Conservation (phyloP, 1,139 yeast genomes). For the Geotrichum restrictum region DNA sequence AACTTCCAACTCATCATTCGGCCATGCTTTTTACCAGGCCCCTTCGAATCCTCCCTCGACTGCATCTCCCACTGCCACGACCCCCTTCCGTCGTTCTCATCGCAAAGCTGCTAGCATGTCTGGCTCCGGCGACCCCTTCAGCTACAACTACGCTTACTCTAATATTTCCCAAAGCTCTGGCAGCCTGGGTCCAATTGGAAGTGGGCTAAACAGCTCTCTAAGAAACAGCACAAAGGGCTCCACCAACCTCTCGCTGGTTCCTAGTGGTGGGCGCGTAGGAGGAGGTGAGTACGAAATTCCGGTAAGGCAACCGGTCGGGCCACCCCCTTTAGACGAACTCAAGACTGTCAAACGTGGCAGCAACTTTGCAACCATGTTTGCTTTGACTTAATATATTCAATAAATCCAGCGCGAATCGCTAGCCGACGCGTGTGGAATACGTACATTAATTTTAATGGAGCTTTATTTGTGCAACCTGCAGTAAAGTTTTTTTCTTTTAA, state of each 20-base stretch:
- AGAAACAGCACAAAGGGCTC: conserved; percentile 1
- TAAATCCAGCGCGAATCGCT: not conserved
- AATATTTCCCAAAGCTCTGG: not conserved
- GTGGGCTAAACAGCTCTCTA: not conserved
- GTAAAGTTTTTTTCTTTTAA: too few relatives aligned
- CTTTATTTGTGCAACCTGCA: too few relatives aligned
- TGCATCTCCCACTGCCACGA: not conserved
- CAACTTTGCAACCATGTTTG: not conserved
- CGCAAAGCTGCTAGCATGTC: conserved; percentile 32
- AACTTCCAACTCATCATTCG: not conserved
- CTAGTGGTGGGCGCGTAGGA: not conserved
- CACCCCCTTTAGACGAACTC: conserved; percentile 29
- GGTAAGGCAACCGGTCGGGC: conserved; percentile 34
- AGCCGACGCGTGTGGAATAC: not conserved
- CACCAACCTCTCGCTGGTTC: not conserved
- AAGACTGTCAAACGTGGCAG: not conserved
- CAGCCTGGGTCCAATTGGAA: not conserved
- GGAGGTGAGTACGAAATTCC: conserved; percentile 28
- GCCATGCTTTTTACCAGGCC: not conserved
- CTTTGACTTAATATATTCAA: not conserved
- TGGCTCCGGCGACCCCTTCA: conserved; percentile 16
- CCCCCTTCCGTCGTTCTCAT: conserved; percentile 30
- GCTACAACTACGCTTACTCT: not conserved
- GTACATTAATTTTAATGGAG: too few relatives aligned
- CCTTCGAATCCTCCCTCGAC: not conserved